Conservation (phyloP, 805 yeast genomes). For the Nakazawaea populi region DNA sequence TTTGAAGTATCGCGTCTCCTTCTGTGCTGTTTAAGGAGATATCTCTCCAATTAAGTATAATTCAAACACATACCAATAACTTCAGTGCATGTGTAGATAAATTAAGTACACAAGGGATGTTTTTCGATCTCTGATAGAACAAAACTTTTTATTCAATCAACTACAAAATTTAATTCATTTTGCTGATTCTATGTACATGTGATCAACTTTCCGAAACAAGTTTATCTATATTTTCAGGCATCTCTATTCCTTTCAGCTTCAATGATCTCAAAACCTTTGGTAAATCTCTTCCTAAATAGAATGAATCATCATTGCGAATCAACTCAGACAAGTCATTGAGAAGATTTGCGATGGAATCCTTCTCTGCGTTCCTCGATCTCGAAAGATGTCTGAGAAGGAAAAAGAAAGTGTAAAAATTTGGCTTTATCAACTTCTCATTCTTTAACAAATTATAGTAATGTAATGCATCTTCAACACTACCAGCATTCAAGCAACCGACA, state of each 20-base stretch:
- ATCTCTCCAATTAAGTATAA: too few relatives aligned
- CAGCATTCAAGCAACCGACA: conserved; percentile 38
- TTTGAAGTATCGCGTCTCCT: too few relatives aligned
- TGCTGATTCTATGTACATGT: not conserved
- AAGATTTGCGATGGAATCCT: conserved; percentile 26
- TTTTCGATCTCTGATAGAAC: too few relatives aligned
- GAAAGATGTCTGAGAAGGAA: conserved; percentile 32
- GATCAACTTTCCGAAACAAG: not conserved
- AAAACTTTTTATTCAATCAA: too few relatives aligned
- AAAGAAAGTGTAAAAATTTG: conserved; percentile 47
- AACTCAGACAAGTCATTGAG: conserved; percentile 31
- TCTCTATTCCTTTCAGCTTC: conserved; percentile 13
- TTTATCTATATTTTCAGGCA: conserved; percentile 16
- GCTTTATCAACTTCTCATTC: conserved; percentile 20
- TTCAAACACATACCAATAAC: too few relatives aligned
- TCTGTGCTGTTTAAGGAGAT: too few relatives aligned
- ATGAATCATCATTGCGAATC: conserved; percentile 13
- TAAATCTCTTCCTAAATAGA: conserved; percentile 31
- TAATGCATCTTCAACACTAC: conserved; percentile 31
- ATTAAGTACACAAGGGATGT: too few relatives aligned
- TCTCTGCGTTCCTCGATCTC: conserved; percentile 20
- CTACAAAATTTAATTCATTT: too few relatives aligned
- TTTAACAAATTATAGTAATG: conserved; percentile 32
- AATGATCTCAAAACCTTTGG: conserved; percentile 28
- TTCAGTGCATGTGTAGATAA: too few relatives aligned